phyloP scores from a whole-genome alignment of 2,329 filamentous ascomycete species.

The Fusarium sp. region DNA sequence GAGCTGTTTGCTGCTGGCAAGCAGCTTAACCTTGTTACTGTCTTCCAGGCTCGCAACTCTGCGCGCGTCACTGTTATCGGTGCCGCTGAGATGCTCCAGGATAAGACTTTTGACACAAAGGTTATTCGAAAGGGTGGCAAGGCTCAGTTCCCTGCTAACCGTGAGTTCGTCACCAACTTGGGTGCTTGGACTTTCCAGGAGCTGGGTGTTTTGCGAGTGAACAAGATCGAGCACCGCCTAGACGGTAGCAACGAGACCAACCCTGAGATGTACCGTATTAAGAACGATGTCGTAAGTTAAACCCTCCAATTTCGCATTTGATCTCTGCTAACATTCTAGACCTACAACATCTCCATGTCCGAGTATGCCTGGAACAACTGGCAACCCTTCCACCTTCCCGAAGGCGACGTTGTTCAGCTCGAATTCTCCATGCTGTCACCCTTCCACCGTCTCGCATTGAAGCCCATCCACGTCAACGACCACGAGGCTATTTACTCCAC shows the following conservation, averaged over 20 bases:
- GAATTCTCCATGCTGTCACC: slow-evolving; percentile 99
- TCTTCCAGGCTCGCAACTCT: slow-evolving; percentile 91
- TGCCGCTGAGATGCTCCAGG: slow-evolving; percentile 85
- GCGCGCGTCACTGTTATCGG: slow-evolving; percentile 89
- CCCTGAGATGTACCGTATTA: slow-evolving; percentile 92
- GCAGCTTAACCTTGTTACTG: slow-evolving; percentile 87
- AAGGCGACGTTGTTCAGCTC: slow-evolving; percentile 83
- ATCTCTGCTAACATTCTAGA: slow-evolving; percentile 62
- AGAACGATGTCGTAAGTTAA: slow-evolving; percentile 89
- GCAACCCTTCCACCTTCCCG: slow-evolving; percentile 77
- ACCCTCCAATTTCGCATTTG: background rate
- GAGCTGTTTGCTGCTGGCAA: slow-evolving; percentile 86
- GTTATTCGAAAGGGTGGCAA: slow-evolving; percentile 71
- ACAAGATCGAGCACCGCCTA: slow-evolving; percentile 82
- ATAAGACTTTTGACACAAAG: slow-evolving; percentile 88
- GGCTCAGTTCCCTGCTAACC: slow-evolving; percentile 77
- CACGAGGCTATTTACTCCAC: slow-evolving; percentile 80
- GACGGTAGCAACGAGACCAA: slow-evolving; percentile 72
- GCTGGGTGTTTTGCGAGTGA: slow-evolving; percentile 87
- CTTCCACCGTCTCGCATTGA: slow-evolving; percentile 87
- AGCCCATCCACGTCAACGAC: slow-evolving; percentile 66
- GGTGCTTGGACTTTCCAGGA: slow-evolving; percentile 98
- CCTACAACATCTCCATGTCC: slow-evolving; percentile 88
- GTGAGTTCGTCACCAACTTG: slow-evolving; percentile 85
- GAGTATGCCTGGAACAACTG: slow-evolving; percentile 84